These are phyloP conservation scores for Antrodiella citrinella DNA, from an alignment of 768 basidiomycete species.

Conservation along the genomic window DNA sequence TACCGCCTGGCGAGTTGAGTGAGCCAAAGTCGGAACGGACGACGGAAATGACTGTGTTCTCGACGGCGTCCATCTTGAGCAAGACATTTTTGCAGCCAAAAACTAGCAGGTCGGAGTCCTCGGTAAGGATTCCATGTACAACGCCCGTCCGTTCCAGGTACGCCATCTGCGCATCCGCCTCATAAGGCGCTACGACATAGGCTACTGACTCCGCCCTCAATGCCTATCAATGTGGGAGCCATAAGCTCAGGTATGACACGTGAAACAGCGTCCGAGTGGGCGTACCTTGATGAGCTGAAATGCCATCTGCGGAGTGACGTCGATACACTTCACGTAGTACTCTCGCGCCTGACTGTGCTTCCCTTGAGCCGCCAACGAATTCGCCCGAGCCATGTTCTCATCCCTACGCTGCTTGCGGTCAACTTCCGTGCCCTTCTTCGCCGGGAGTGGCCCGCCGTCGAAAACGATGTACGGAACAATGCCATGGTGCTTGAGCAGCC, in stretches of 20 bases:
- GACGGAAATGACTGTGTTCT: constrained; percentile 58
- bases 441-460: constrained; percentile 92
- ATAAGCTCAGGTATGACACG: background rate
- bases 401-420: constrained; percentile 70
- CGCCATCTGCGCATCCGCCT: constrained; percentile 95
- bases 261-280: constrained; percentile 1
- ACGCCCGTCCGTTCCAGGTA: constrained; percentile 79
- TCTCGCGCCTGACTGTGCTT: constrained; percentile 78
- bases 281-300: constrained; percentile 92
- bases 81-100: constrained; percentile 91
- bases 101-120: constrained; percentile 96
- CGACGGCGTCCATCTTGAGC: constrained; percentile 81
- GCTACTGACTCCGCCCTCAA: constrained; percentile 70
- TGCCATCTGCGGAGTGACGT: constrained; percentile 96
- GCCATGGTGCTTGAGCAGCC: constrained; percentile 75
- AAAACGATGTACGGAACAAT: constrained; percentile 92
- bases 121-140: constrained; percentile 90
- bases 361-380: constrained; percentile 68
- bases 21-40: constrained; percentile 61
- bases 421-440: constrained; percentile 85
- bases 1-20: constrained; percentile 43
- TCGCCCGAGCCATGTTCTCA: constrained; percentile 69
- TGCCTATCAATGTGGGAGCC: constrained; percentile 59
- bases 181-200: constrained; percentile 95
- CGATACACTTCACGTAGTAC: constrained; percentile 82